Conservation (phyloP, 108 stramenopile genomes). For the Fragilaria radians region DNA sequence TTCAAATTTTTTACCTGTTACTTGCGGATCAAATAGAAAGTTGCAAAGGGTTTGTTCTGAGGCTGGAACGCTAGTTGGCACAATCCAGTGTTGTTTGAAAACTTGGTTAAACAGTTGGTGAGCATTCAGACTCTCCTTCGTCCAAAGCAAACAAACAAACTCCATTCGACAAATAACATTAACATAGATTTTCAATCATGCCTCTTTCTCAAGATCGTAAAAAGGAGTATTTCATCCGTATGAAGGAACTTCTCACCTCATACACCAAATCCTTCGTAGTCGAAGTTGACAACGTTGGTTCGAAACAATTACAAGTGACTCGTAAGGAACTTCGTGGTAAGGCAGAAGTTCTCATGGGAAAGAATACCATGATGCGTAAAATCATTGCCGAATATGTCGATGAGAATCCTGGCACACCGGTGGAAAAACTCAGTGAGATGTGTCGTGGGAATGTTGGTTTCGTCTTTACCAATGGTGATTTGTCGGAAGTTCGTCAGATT, state of each 20-base stretch:
- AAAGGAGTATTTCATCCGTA: conserved; percentile 71
- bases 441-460: conserved; percentile 98
- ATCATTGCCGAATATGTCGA: conserved; percentile 86
- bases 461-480: conserved; percentile 98
- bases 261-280: conserved; percentile 93
- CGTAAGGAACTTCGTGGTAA: conserved; percentile 87
- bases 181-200: conserved; percentile 42
- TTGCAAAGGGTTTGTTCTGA: no score
- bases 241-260: conserved; percentile 64
- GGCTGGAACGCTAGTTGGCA: no score
- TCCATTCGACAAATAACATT: background rate
- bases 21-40: no score
- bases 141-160: background rate
- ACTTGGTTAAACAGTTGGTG: conserved; percentile 10
- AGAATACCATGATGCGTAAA: conserved; percentile 99
- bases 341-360: conserved; percentile 97
- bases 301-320: conserved; percentile 94
- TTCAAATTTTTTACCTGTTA: no score
- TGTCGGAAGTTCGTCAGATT: conserved; percentile 78
- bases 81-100: no score
- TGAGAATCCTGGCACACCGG: conserved; percentile 88
- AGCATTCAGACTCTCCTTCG: conserved; percentile 7
- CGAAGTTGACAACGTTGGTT: conserved; percentile 97
- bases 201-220: conserved; percentile 86
- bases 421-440: conserved; percentile 53